Evolutionary conservation across 2,329 filamentous ascomycete species (phyloP).

Genomic region (Sclerotinia nivalis): DNA sequence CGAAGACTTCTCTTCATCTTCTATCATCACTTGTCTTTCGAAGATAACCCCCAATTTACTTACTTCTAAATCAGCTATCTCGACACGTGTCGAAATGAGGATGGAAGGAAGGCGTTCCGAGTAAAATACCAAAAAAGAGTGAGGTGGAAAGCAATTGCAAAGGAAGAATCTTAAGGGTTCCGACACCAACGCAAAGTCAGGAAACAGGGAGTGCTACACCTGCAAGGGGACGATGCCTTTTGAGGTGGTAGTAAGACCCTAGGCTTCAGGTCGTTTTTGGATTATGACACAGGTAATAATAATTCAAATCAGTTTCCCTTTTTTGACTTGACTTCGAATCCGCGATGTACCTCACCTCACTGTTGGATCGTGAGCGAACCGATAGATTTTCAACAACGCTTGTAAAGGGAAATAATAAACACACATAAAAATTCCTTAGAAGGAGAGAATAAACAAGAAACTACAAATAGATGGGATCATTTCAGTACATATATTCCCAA

Average conservation of each 20-base stretch:
- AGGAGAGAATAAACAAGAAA: not conserved
- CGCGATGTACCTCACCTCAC: not conserved
- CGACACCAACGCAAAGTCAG: not conserved
- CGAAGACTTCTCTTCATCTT: not conserved
- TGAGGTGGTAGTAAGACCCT: not conserved
- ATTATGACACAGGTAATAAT: not conserved
- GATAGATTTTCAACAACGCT: not conserved
- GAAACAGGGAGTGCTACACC: slow-evolving; percentile 2
- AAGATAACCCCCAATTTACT: not conserved
- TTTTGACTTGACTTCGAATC: not conserved
- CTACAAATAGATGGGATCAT: not conserved
- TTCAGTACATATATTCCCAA: slow-evolving; percentile 5
- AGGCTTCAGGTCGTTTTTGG: not conserved
- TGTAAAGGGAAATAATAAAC: not conserved
- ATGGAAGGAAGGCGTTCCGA: not conserved
- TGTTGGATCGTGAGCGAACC: not conserved
- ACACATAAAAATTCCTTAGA: not conserved
- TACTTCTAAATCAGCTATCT: no score
- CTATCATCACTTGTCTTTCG: slow-evolving; percentile 2
- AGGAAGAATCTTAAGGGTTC: not conserved
- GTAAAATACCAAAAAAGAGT: not conserved
- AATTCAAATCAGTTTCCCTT: not conserved
- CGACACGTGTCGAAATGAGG: not conserved
- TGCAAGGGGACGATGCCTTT: not conserved
- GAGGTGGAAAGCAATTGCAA: not conserved